Conservation (phyloP, 495 filamentous ascomycete genomes). For the Hypoxylon lienhwacheense region DNA sequence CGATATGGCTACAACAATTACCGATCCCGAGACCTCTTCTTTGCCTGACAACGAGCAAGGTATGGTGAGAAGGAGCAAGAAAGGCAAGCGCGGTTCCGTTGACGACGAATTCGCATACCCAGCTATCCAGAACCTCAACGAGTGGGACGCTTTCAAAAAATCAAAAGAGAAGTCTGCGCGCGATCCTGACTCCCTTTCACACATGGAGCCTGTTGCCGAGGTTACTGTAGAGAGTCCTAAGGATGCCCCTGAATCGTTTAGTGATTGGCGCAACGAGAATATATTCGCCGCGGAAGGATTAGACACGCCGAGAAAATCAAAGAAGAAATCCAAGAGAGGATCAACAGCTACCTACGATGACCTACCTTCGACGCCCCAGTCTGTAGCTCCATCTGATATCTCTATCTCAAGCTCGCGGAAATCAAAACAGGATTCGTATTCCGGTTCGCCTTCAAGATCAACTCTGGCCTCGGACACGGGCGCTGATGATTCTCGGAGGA, state of each 20-base stretch:
- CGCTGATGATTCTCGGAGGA: conserved; percentile 18
- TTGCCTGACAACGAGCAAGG: conserved; percentile 5
- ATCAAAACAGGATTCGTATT: conserved; percentile 38
- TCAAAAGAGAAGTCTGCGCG: conserved; percentile 13
- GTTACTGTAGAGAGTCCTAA: conserved; percentile 23
- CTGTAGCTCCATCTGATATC: conserved; percentile 35
- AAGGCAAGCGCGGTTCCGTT: conserved; percentile 10
- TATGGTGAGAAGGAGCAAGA: conserved; percentile 5
- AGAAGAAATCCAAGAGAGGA: conserved; percentile 26
- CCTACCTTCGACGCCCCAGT: conserved; percentile 19
- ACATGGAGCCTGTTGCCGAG: conserved; percentile 8
- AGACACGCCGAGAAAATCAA: conserved; percentile 25
- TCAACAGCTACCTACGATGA: conserved; percentile 10
- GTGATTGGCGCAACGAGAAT: conserved; percentile 12
- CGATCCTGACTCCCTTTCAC: conserved; percentile 38
- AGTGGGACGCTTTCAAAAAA: conserved; percentile 4
- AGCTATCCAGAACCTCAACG: conserved; percentile 2
- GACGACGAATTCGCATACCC: conserved; percentile 13
- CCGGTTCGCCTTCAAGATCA: conserved; percentile 22
- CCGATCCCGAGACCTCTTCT: conserved; percentile 8
- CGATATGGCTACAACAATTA: conserved; percentile 4
- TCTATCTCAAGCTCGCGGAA: conserved; percentile 38
- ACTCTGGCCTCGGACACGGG: conserved; percentile 11
- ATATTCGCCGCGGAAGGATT: conserved; percentile 12
- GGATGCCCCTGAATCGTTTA: conserved; percentile 19